Evolutionary conservation across 805 yeast species (phyloP).

Genomic region (Nakazawaea siamensis): DNA sequence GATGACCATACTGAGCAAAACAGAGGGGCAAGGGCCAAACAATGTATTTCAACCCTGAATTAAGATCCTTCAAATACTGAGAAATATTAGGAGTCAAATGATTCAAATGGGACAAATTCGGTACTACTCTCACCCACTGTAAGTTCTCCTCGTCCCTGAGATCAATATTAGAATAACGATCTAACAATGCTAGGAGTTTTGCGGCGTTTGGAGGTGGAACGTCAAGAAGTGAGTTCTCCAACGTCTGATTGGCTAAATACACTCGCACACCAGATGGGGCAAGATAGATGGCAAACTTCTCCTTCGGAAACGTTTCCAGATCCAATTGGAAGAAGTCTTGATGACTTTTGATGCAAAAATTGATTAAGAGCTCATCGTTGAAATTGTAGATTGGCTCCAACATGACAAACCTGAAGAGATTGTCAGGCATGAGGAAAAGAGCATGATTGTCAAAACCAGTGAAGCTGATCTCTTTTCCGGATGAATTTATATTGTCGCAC

Average conservation of each 20-base stretch:
- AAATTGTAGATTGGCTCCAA: slow-evolving; percentile 40
- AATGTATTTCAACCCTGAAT: slow-evolving; percentile 37
- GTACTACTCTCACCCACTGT: slow-evolving; percentile 61
- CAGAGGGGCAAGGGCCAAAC: slow-evolving; percentile 71
- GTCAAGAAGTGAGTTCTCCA: slow-evolving; percentile 26
- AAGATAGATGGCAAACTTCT: slow-evolving; percentile 32
- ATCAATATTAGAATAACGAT: slow-evolving; percentile 24
- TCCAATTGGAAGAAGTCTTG: background rate
- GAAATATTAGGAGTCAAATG: slow-evolving; percentile 60
- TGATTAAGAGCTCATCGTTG: slow-evolving; percentile 34
- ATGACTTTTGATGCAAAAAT: slow-evolving; percentile 20
- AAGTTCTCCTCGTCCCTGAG: slow-evolving; percentile 17
- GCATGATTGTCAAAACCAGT: slow-evolving; percentile 45
- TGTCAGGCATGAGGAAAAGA: slow-evolving; percentile 17
- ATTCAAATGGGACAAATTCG: slow-evolving; percentile 60
- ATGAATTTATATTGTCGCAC: slow-evolving; percentile 17
- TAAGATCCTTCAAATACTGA: slow-evolving; percentile 34
- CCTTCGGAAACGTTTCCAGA: background rate
- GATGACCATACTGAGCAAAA: slow-evolving; percentile 38
- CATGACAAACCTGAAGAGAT: slow-evolving; percentile 24
- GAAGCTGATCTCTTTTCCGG: slow-evolving; percentile 25
- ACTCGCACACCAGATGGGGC: slow-evolving; percentile 52
- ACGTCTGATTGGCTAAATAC: slow-evolving; percentile 25
- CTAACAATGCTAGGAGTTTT: slow-evolving; percentile 26
- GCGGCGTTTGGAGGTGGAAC: slow-evolving; percentile 34